Evolutionary conservation across 441 rosid genomes (phyloP).

Genomic region (Gossypium armourianum): DNA sequence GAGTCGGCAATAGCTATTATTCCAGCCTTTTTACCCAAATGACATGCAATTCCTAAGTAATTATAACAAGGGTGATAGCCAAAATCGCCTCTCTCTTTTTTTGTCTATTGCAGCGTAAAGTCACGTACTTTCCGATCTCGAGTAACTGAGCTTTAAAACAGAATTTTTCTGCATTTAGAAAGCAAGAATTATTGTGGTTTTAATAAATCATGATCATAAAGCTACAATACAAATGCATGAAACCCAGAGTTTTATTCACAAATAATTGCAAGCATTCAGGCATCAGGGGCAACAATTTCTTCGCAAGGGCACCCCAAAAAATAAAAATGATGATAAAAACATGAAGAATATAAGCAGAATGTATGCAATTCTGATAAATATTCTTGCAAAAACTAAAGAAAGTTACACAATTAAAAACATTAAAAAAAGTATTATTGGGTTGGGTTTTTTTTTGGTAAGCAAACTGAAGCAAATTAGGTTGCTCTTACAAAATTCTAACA

Average conservation of each 20-base stretch:
- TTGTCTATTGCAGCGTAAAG: background rate
- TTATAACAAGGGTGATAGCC: background rate
- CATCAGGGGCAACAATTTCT: background rate
- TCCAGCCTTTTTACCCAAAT: background rate
- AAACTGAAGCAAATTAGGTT: background rate
- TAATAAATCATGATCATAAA: background rate
- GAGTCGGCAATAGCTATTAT: background rate
- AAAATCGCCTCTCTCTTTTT: background rate
- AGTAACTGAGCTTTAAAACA: background rate
- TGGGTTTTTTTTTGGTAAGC: background rate
- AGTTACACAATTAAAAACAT: too few relatives aligned
- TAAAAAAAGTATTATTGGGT: too few relatives aligned
- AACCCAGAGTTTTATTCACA: background rate
- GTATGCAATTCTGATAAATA: background rate
- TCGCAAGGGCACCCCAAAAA: background rate
- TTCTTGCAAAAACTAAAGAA: too few relatives aligned
- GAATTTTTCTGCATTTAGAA: background rate
- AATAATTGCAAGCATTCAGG: background rate
- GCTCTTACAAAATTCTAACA: background rate
- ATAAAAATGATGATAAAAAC: background rate
- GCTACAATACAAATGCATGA: background rate
- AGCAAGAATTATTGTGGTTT: background rate
- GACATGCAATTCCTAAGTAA: background rate
- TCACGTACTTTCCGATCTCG: background rate
- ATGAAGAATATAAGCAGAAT: background rate